Conservation (phyloP, 2,329 filamentous ascomycete genomes). For the Raffaelea arxii region DNA sequence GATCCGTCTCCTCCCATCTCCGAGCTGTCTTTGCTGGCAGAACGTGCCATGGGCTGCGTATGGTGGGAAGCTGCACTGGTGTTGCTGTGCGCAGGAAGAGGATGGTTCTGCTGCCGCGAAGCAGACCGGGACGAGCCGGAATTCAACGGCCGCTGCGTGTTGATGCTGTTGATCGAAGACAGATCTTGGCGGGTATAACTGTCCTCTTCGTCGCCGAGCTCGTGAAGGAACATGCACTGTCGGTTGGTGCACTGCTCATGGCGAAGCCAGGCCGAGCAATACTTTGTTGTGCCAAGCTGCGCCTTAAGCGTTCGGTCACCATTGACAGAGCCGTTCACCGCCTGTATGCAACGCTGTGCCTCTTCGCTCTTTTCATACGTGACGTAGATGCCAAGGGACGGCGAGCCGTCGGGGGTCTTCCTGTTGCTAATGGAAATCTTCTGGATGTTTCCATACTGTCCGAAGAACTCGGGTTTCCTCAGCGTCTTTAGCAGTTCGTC, state of each 20-base stretch:
- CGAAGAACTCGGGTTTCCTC: slow-evolving; percentile 87
- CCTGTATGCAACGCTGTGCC: slow-evolving; percentile 78
- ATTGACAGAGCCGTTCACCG: slow-evolving; percentile 87
- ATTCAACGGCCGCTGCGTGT: slow-evolving; percentile 60
- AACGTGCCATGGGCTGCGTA: slow-evolving; percentile 62
- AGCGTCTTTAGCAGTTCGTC: slow-evolving; percentile 86
- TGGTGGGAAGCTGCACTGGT: slow-evolving; percentile 10
- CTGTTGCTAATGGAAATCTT: slow-evolving; percentile 98
- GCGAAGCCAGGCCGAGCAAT: slow-evolving; percentile 92
- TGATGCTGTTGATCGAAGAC: slow-evolving; percentile 87
- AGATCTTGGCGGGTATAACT: slow-evolving; percentile 92
- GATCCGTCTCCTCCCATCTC: slow-evolving; percentile 72
- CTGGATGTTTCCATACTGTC: slow-evolving; percentile 95
- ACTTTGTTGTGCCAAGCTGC: slow-evolving; percentile 84
- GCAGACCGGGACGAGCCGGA: slow-evolving; percentile 43
- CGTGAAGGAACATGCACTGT: slow-evolving; percentile 96
- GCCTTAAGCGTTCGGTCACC: slow-evolving; percentile 77
- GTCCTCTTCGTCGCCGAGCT: slow-evolving; percentile 95
- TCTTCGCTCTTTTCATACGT: slow-evolving; percentile 90
- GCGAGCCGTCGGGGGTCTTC: slow-evolving; percentile 66
- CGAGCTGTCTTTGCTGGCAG: slow-evolving; percentile 68
- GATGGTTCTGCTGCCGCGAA: slow-evolving; percentile 41
- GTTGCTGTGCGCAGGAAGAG: slow-evolving; percentile 16
- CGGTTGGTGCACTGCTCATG: slow-evolving; percentile 92
- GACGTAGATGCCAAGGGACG: slow-evolving; percentile 95